Percentiles rank a stretch among this genome's conserved stretches.
Evolutionary conservation across 2,329 filamentous ascomycete species (phyloP).

Genomic region (Aspergillus fumigatus): DNA sequence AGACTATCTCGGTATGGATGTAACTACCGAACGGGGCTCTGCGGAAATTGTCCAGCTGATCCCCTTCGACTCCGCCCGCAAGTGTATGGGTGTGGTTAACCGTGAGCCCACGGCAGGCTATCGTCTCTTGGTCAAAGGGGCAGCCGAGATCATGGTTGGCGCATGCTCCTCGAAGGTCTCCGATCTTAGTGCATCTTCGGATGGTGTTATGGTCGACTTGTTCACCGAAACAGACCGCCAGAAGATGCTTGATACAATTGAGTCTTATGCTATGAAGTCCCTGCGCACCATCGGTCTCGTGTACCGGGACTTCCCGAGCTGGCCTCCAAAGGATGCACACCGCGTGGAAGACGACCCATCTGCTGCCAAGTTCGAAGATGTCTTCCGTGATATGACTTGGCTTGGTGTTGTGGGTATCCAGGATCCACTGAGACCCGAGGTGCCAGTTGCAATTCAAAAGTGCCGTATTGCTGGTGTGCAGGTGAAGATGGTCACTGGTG

Average conservation of each 20-base stretch:
- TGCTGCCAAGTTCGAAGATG: constrained; percentile 61
- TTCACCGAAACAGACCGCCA: constrained; percentile 25
- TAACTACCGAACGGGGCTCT: constrained; percentile 59
- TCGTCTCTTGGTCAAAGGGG: constrained; percentile 46
- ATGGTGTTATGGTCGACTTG: constrained; percentile 19
- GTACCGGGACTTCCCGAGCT: constrained; percentile 66
- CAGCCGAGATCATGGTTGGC: constrained; percentile 44
- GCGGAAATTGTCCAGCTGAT: constrained; percentile 62
- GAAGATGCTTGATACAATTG: constrained; percentile 31
- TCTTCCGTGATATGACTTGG: constrained; percentile 70
- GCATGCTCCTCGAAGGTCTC: constrained; percentile 31
- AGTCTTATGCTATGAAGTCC: constrained; percentile 49
- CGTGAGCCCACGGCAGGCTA: constrained; percentile 36
- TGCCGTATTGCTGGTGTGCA: constrained; percentile 66
- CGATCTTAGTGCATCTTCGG: constrained; percentile 24
- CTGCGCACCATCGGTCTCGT: constrained; percentile 71
- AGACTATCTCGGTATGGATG: constrained; percentile 63
- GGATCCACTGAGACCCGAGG: constrained; percentile 65
- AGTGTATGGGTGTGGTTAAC: constrained; percentile 55
- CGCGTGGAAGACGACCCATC: constrained; percentile 57
- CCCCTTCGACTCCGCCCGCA: constrained; percentile 71
- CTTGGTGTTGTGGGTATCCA: constrained; percentile 70
- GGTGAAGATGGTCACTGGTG: constrained; percentile 69
- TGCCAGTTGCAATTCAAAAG: constrained; percentile 62
- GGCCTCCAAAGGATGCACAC: constrained; percentile 58